A percentile compares a stretch with the other conserved stretches of the same genome.
phyloP scores from a whole-genome alignment of 306 rosid species.

The Begonia peltatifolia region DNA sequence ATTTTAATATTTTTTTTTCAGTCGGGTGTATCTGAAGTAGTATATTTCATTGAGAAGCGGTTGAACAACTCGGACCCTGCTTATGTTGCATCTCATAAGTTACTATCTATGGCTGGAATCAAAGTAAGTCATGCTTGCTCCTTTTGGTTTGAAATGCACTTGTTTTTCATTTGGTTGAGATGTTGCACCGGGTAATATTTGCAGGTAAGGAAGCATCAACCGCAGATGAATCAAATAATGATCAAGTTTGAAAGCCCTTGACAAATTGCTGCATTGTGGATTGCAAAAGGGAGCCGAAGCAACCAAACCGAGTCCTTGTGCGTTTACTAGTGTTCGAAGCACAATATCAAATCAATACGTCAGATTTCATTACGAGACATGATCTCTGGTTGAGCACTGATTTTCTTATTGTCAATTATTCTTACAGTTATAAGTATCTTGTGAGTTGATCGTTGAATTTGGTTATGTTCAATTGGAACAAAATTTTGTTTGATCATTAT shows the following conservation, averaged over 20 bases:
- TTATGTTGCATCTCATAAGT: constrained; percentile 66
- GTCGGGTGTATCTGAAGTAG: constrained; percentile 81
- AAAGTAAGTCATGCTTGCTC: constrained; percentile 34
- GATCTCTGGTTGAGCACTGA: too few relatives aligned
- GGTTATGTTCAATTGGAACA: too few relatives aligned
- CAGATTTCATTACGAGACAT: too few relatives aligned
- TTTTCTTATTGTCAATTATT: too few relatives aligned
- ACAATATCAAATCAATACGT: too few relatives aligned
- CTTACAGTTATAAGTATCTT: too few relatives aligned
- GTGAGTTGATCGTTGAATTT: too few relatives aligned
- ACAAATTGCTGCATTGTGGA: too few relatives aligned
- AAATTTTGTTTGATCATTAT: too few relatives aligned
- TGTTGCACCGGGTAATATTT: not conserved
- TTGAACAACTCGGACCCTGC: constrained; percentile 40
- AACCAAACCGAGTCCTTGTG: too few relatives aligned
- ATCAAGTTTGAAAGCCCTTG: constrained; percentile 54
- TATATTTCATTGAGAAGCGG: constrained; percentile 75
- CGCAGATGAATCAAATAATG: constrained; percentile 37
- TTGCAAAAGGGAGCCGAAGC: too few relatives aligned
- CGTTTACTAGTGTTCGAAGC: too few relatives aligned
- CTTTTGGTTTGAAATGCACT: not conserved
- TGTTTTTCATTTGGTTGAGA: not conserved
- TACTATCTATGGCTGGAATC: constrained; percentile 80
- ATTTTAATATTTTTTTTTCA: constrained; percentile 14
- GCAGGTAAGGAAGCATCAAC: constrained; percentile 83